A percentile compares a stretch with the other conserved stretches of the same genome.
Evolutionary conservation across 2,329 filamentous ascomycete genomes (phyloP).

Genomic region (Endoconidiophora polonica): DNA sequence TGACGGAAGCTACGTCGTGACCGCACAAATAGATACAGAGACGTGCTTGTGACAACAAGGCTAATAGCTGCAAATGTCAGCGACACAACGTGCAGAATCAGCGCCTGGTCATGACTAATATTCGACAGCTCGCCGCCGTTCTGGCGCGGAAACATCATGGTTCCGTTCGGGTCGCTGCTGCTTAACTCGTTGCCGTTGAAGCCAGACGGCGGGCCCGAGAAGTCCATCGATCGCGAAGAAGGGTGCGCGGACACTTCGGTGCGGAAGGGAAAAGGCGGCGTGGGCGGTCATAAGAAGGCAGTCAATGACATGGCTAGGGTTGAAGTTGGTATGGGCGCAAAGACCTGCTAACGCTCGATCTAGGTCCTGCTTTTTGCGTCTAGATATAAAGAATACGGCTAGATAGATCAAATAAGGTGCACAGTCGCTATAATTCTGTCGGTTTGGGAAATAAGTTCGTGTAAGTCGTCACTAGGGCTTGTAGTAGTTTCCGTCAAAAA

Average conservation of each 20-base stretch:
- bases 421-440: too few species aligned
- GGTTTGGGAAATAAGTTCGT: too few species aligned
- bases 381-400: too few species aligned
- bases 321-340: too few species aligned
- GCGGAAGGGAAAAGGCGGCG: neutral
- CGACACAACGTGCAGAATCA: slow-evolving; percentile 18
- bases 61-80: slow-evolving; percentile 34
- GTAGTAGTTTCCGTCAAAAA: too few species aligned
- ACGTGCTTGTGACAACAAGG: slow-evolving; percentile 35
- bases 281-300: neutral
- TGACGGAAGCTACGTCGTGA: slow-evolving; percentile 63
- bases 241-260: neutral
- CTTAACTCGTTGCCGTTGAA: neutral
- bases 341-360: too few species aligned
- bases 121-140: neutral
- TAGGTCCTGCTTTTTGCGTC: too few species aligned
- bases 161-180: neutral
- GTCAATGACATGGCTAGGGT: neutral
- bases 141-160: neutral
- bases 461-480: too few species aligned
- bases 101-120: slow-evolving; percentile 11
- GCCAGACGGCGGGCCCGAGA: neutral
- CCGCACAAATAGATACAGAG: slow-evolving; percentile 55
- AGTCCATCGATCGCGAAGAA: neutral
- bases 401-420: too few species aligned